Percentiles rank a stretch among this genome's conserved stretches.
Conservation (phyloP, 2,329 filamentous ascomycete species). For the Colletotrichum karsti region DNA sequence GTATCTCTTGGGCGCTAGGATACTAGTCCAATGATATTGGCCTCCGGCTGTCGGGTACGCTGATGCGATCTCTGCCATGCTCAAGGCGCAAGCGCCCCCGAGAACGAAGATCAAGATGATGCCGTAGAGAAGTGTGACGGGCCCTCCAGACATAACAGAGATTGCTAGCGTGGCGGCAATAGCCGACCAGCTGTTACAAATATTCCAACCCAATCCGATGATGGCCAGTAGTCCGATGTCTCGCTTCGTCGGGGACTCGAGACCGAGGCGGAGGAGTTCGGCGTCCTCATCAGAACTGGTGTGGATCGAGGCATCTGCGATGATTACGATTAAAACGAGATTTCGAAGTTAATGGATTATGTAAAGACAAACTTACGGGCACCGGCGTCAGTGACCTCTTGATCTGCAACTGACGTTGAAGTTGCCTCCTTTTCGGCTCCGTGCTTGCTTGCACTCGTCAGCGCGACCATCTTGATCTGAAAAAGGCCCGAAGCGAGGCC, state of each 20-base stretch:
- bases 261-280: constrained; percentile 5
- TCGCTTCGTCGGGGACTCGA: constrained; percentile 2
- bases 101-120: constrained; percentile 36
- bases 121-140: constrained; percentile 37
- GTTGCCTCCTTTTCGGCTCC: too few relatives aligned
- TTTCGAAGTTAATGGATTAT: too few relatives aligned
- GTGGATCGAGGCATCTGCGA: not conserved
- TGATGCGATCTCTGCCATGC: constrained; percentile 45
- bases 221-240: constrained; percentile 13
- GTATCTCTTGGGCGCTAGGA: constrained; percentile 34
- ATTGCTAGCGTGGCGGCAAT: constrained; percentile 32
- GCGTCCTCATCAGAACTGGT: not conserved
- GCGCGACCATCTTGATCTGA: not conserved
- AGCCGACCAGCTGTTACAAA: constrained; percentile 37
- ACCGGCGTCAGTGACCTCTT: too few relatives aligned
- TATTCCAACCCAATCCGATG: constrained; percentile 9
- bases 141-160: constrained; percentile 22
- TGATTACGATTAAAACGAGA: rapidly evolving
- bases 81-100: constrained; percentile 35
- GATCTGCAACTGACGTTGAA: too few relatives aligned
- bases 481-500: too few relatives aligned
- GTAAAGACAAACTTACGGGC: too few relatives aligned
- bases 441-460: not conserved
- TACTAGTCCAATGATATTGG: constrained; percentile 47
- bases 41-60: constrained; percentile 47